These are phyloP conservation scores for Mycosphaerella sp. DNA, from an alignment of 2,329 filamentous ascomycete species.

Conservation along the genomic window DNA sequence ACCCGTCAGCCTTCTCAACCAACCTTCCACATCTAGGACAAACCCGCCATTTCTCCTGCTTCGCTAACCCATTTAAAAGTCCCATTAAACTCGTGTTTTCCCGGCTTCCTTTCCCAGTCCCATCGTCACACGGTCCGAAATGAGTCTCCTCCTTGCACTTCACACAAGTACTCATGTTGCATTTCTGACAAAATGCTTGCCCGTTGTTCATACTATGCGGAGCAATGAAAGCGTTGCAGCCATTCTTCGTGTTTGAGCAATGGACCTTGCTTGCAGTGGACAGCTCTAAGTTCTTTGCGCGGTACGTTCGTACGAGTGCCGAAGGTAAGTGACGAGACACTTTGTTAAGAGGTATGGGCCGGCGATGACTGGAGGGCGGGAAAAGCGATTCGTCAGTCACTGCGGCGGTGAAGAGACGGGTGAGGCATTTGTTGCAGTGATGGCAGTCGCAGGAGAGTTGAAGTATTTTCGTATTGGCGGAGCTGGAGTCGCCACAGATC, in stretches of 20 bases:
- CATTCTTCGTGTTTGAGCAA: slow-evolving; percentile 7
- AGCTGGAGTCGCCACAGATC: slow-evolving; percentile 4
- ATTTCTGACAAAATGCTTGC: slow-evolving; percentile 22
- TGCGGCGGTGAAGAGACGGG: slow-evolving; percentile 8
- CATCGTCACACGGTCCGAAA: slow-evolving; percentile 16
- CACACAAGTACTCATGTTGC: slow-evolving; percentile 15
- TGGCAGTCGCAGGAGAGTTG: slow-evolving; percentile 14
- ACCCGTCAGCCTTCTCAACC: slow-evolving; percentile 16
- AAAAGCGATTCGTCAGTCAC: slow-evolving; percentile 12
- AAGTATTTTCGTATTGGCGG: neutral
- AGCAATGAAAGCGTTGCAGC: slow-evolving; percentile 17
- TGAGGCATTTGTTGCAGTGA: slow-evolving; percentile 14
- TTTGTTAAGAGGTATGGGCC: slow-evolving; percentile 3
- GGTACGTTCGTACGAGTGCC: slow-evolving; percentile 2
- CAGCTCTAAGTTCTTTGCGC: slow-evolving; percentile 13
- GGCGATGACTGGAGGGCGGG: slow-evolving; percentile 8
- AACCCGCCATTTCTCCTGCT: slow-evolving; percentile 8
- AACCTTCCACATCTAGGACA: slow-evolving; percentile 14
- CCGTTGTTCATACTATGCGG: slow-evolving; percentile 23
- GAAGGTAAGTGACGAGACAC: slow-evolving; percentile 10
- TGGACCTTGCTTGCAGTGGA: slow-evolving; percentile 18
- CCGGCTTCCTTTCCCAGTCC: neutral
- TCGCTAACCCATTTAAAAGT: slow-evolving; percentile 1
- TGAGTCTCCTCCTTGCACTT: slow-evolving; percentile 20
- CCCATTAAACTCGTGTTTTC: neutral